A percentile compares a stretch with the other conserved stretches of the same genome.
Evolutionary conservation across 257 asterid species (phyloP).

Genomic region (Penstemon newberryi): DNA sequence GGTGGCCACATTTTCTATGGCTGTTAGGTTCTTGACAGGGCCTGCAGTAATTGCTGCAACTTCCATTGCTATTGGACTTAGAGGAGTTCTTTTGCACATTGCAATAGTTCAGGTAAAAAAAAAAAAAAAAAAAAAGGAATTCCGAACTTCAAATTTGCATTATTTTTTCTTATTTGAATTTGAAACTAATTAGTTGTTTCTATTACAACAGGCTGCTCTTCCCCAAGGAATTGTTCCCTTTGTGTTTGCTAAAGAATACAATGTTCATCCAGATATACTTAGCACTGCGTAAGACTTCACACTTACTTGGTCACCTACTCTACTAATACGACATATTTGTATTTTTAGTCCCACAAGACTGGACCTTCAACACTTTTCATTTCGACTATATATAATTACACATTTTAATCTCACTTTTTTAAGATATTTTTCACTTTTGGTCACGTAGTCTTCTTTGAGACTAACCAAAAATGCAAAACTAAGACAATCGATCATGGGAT

Average conservation of each 20-base stretch:
- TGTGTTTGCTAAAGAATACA: slow-evolving; percentile 86
- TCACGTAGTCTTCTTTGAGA: no score
- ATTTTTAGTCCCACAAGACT: no score
- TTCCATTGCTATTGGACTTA: slow-evolving; percentile 81
- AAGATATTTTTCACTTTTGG: no score
- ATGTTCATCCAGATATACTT: slow-evolving; percentile 83
- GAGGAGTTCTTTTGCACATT: slow-evolving; percentile 78
- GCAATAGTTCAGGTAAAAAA: slow-evolving; percentile 82
- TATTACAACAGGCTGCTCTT: slow-evolving; percentile 74
- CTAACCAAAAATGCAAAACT: no score
- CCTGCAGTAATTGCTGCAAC: slow-evolving; percentile 97
- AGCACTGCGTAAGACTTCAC: slow-evolving; percentile 81
- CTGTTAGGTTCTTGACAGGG: slow-evolving; percentile 88
- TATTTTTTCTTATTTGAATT: not conserved
- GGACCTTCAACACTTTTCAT: no score
- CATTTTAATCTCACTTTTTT: no score
- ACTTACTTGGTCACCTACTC: not conserved
- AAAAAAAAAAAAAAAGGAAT: not conserved
- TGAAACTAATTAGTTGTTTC: not conserved
- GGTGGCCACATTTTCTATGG: slow-evolving; percentile 90
- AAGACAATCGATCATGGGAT: no score
- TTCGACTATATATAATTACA: no score
- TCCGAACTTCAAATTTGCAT: not conserved
- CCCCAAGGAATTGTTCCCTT: slow-evolving; percentile 94
- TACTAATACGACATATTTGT: no score